These are phyloP conservation scores for Corynespora cassiicola DNA, from an alignment of 2,329 filamentous ascomycete species.

Conservation along the genomic window DNA sequence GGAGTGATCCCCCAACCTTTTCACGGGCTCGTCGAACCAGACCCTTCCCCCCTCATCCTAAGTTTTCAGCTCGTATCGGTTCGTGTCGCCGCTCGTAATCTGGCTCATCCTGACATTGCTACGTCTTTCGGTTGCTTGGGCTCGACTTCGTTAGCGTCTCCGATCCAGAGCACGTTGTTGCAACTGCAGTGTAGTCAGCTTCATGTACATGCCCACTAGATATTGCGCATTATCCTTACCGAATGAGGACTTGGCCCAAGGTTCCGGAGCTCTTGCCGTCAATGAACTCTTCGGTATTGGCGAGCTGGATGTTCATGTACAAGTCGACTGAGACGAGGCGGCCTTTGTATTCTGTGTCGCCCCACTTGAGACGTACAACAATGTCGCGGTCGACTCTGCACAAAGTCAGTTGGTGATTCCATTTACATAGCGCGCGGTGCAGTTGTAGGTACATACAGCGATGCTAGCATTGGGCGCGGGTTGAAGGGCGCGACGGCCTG, in stretches of 20 bases:
- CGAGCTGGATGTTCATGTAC: slow-evolving; percentile 98
- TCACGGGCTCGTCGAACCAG: too few species aligned
- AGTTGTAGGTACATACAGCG: slow-evolving; percentile 81
- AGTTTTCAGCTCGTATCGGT: background rate
- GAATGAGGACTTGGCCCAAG: slow-evolving; percentile 89
- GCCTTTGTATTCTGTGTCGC: slow-evolving; percentile 96
- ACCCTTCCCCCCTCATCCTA: background rate
- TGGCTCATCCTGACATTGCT: slow-evolving; percentile 47
- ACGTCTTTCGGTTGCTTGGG: slow-evolving; percentile 50
- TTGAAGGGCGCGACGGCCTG: slow-evolving; percentile 80
- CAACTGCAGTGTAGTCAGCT: slow-evolving; percentile 61
- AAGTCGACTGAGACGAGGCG: slow-evolving; percentile 90
- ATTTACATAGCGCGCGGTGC: too few species aligned
- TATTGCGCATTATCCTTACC: slow-evolving; percentile 56
- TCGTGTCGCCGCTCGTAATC: too few species aligned
- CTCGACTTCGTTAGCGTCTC: slow-evolving; percentile 56
- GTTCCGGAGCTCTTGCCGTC: slow-evolving; percentile 83
- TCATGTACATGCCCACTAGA: background rate
- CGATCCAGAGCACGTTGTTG: slow-evolving; percentile 98
- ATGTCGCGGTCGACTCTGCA: slow-evolving; percentile 85
- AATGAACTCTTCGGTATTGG: slow-evolving; percentile 90
- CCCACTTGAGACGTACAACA: slow-evolving; percentile 95
- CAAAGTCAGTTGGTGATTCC: slow-evolving; percentile 13
- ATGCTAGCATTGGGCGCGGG: slow-evolving; percentile 94
- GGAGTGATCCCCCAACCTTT: too few species aligned